Base-by-base conservation (phyloP, 2,329 filamentous ascomycete genomes). In the Didymella glomerata region DNA sequence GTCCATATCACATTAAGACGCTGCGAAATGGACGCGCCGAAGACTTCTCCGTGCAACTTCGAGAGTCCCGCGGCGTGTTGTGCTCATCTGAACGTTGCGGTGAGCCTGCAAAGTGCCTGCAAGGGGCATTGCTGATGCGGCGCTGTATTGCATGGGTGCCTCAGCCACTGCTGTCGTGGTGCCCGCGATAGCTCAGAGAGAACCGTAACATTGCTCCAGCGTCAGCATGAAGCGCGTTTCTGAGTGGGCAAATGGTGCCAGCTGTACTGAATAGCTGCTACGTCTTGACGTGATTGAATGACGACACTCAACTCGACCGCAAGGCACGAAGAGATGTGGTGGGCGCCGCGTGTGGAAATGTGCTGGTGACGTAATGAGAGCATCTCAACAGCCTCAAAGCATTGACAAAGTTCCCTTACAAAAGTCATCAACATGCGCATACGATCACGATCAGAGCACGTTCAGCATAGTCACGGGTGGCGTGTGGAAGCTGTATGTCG, bases 61-160 rank as follows among this genome's bases (percentile, higher is more conserved):
- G n/a, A 22, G 10, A 14, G 13, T n/a, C 24, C 11, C 9, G 42
- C 9, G 24, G 13, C 18, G 8, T 18, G 7, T 14, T 48, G 44
- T 16, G 32, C 41, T 44, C 22, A 44, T n/a, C 1, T 27, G 24
- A 44, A 3, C 28, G 20, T 22, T 14, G 36, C 16, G 20, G 18
- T 36, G 25, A 46, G 11, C 11, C 25, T 24, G 50, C 32, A 27
- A 24, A 32, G 4, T 18, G 8, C 25, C 18, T n/a, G 50, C 32
- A 36, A 30, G 41, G 9, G 25, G 8, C 36, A 28, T 30, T 52
- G 49, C 41, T 52, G 49, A 46, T n/a, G 32, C n/a, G 42, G 24
- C 20, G 32, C 11, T 22, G 46, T 36, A 20, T 36, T 36, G 28
- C 48, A 51, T 51, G 48, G 38, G 18, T 46, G 20, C 34, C 38